Conservation (phyloP, 192 early-diverging fungal species). For the Entophlyctis luteolus region DNA sequence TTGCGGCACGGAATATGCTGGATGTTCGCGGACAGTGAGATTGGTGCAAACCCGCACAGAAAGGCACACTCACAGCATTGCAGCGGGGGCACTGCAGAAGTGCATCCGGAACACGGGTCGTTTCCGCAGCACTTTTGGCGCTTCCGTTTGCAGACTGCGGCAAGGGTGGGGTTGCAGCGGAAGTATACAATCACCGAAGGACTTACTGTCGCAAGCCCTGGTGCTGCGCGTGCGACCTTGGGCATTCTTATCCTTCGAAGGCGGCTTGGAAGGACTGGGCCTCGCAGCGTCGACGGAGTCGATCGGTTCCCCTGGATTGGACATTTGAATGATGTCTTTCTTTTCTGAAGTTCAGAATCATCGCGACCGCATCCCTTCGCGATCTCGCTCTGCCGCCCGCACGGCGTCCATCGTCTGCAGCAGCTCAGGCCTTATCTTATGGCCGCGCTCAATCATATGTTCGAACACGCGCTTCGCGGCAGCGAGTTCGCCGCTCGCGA, state of each 20-base stretch:
- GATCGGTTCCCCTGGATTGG: no score
- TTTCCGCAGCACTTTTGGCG: conserved; percentile 21
- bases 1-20: conserved; percentile 18
- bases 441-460: conserved; percentile 7
- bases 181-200: no score
- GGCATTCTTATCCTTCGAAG: no score
- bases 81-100: background rate
- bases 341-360: no score
- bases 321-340: no score
- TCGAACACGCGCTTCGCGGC: conserved; percentile 10
- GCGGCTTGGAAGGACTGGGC: no score
- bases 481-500: background rate
- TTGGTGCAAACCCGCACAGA: background rate
- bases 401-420: conserved; percentile 14
- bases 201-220: conserved; percentile 11
- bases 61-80: background rate
- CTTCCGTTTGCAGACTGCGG: conserved; percentile 16
- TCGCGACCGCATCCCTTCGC: no score
- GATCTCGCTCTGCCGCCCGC: no score
- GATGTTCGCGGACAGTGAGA: no score
- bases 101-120: conserved; percentile 10
- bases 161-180: no score
- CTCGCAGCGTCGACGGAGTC: no score
- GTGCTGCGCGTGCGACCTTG: conserved; percentile 10
- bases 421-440: background rate